Evolutionary conservation across 73 alveolate species (phyloP), one percentile per base, ranked within the genome.

Genomic region (Durusdinium trenchii): DNA sequence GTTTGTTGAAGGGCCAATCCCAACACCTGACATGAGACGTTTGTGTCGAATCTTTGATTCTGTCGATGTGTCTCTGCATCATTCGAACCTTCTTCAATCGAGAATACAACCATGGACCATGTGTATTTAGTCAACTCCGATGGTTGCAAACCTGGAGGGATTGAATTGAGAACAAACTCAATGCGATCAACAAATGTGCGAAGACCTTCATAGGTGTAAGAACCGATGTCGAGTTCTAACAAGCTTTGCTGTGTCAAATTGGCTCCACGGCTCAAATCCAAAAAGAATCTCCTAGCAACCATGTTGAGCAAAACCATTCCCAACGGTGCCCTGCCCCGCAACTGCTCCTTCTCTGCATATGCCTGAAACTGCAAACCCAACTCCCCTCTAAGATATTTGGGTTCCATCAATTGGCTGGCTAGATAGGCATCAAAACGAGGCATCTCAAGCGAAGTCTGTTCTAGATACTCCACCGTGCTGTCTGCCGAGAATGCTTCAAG

Each of bases 181-280:
- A n/a, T 50, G 26, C 54, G 64, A 14, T 9, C 48, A 2, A 50
- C 54, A 3, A 78, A 78, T 4, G 89, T 36, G 1, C n/a, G 30
- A 57, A 85, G 20, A 28, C 54, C 71, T 32, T 52, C 43, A 32
- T 57, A 85, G 3, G 61, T 38, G 61, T 54, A 85, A 10, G 48
- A 14, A 28, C 57, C 95, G 0, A 85, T 1, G 50, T 52, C 54
- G 32, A 85, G 48, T 38, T 54, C 95, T 5, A 83, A 32, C 32
- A 83, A 57, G 36, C 76, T 32, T 54, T 48, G 73, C 94, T 50
- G 52, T 5, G 95, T 85, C 32, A 85, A 46, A 43, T 85, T 85
- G 0, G 95, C 79, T 0, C 95, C 95, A 0, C 95, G 57, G 0
- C 45, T 54, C 47, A 48, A 46, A 30, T 85, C 95, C 35, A 85